Conservation (phyloP, 2,329 filamentous ascomycete species). For the Penicillium concentricum region DNA sequence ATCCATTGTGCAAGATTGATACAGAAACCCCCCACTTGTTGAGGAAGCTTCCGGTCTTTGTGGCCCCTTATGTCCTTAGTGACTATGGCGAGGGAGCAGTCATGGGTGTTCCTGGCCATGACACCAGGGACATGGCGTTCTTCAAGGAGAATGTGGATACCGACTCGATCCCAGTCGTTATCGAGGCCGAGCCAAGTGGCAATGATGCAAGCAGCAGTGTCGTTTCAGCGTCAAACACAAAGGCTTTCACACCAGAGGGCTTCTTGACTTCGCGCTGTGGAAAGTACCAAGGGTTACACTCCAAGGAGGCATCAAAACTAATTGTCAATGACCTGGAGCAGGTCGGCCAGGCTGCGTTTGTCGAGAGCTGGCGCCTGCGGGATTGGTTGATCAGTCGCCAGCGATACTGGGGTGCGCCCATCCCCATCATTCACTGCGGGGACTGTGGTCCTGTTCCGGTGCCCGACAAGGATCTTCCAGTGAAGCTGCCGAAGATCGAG, state of each 20-base stretch:
- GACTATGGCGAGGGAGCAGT: slow-evolving; percentile 86
- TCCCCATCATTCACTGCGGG: slow-evolving; percentile 80
- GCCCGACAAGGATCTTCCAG: slow-evolving; percentile 71
- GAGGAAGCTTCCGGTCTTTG: slow-evolving; percentile 68
- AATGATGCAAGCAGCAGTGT: slow-evolving; percentile 14
- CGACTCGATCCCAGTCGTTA: slow-evolving; percentile 62
- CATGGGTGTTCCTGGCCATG: slow-evolving; percentile 89
- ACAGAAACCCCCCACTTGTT: slow-evolving; percentile 44
- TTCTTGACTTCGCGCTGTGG: slow-evolving; percentile 66
- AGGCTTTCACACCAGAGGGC: slow-evolving; percentile 65
- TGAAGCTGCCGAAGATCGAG: slow-evolving; percentile 68
- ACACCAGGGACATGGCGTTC: slow-evolving; percentile 74
- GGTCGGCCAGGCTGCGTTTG: slow-evolving; percentile 58
- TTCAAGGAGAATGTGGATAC: slow-evolving; percentile 69
- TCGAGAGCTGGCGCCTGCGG: slow-evolving; percentile 74
- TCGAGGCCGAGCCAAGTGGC: slow-evolving; percentile 47
- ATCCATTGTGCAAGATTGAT: slow-evolving; percentile 61
- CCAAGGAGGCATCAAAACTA: slow-evolving; percentile 59
- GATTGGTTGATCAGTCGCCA: slow-evolving; percentile 94
- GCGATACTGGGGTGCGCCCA: slow-evolving; percentile 87
- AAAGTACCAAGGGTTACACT: slow-evolving; percentile 62
- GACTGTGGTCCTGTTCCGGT: slow-evolving; percentile 78
- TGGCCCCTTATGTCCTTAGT: slow-evolving; percentile 79
- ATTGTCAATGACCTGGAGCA: slow-evolving; percentile 55
- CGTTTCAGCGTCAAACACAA: slow-evolving; percentile 41